These are phyloP conservation scores for Blastobotrys buckinghamii DNA, from an alignment of 1,139 yeast species.

Conservation along the genomic window DNA sequence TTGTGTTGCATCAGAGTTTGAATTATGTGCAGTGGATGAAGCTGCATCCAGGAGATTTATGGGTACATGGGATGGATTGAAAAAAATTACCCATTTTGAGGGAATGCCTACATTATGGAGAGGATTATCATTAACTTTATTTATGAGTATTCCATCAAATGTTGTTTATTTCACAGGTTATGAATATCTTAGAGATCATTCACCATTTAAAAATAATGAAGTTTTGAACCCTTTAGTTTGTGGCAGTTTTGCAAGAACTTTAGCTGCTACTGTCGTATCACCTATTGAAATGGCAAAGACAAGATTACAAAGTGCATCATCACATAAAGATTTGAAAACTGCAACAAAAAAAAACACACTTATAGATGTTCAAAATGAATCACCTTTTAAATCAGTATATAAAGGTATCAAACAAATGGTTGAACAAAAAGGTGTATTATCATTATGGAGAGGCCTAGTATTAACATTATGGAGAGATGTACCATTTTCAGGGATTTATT, in stretches of 20 bases:
- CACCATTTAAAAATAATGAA: constrained; percentile 48
- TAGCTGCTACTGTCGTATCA: constrained; percentile 81
- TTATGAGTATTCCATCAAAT: constrained; percentile 92
- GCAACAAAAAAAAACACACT: not conserved
- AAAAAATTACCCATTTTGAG: constrained; percentile 59
- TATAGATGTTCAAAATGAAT: constrained; percentile 11
- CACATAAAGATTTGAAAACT: constrained; percentile 2
- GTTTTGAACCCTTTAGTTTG: constrained; percentile 71
- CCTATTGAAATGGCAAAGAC: constrained; percentile 88
- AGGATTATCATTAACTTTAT: constrained; percentile 72
- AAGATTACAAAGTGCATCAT: constrained; percentile 68
- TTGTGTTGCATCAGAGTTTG: constrained; percentile 36
- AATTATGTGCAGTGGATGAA: constrained; percentile 33
- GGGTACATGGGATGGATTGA: constrained; percentile 71
- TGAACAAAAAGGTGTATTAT: constrained; percentile 48
- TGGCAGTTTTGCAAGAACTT: constrained; percentile 76
- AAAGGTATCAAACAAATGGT: constrained; percentile 54
- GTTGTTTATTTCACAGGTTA: constrained; percentile 93
- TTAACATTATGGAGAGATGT: constrained; percentile 95
- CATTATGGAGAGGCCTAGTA: constrained; percentile 78
- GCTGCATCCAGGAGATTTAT: constrained; percentile 33
- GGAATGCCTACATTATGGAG: constrained; percentile 81
- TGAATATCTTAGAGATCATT: constrained; percentile 72
- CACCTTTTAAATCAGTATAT: constrained; percentile 37
- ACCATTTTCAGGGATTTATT: constrained; percentile 91